A percentile compares a stretch with the other conserved stretches of the same genome.
Conservation (phyloP, 139 green algal genomes). For the Micromonas commoda region DNA sequence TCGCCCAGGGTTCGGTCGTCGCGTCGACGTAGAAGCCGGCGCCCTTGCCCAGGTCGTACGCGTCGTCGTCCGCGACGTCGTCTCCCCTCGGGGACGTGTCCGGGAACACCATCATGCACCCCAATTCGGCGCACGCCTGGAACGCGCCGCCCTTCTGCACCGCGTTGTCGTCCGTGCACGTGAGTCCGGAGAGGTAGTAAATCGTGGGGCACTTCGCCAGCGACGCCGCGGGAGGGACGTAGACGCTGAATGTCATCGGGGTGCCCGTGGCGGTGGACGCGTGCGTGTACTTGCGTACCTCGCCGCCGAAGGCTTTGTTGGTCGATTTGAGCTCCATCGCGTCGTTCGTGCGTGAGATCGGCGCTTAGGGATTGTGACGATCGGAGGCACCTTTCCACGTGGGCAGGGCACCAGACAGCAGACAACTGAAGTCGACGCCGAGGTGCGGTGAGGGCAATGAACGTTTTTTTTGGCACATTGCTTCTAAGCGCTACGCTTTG, state of each 20-base stretch:
- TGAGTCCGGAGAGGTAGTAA: slow-evolving; percentile 85
- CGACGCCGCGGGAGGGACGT: slow-evolving; percentile 40
- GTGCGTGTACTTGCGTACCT: slow-evolving; percentile 1
- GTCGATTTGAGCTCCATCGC: slow-evolving; percentile 1
- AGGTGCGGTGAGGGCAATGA: too few species aligned
- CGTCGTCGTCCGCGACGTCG: slow-evolving; percentile 64
- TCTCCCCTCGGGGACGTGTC: slow-evolving; percentile 89
- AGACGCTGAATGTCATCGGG: slow-evolving; percentile 45
- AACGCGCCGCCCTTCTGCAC: slow-evolving; percentile 61
- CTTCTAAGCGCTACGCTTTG: too few species aligned
- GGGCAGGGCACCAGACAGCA: too few species aligned
- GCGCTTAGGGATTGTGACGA: too few species aligned
- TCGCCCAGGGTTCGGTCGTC: slow-evolving; percentile 61
- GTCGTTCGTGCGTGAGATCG: too few species aligned
- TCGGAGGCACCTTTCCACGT: too few species aligned
- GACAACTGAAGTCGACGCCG: too few species aligned
- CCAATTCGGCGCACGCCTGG: slow-evolving; percentile 23
- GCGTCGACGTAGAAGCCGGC: slow-evolving; percentile 67
- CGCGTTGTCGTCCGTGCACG: slow-evolving; percentile 90
- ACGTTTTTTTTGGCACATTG: too few species aligned
- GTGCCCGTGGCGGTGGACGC: background rate
- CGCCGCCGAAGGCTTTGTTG: slow-evolving; percentile 1
- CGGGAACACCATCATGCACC: slow-evolving; percentile 49
- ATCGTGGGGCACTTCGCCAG: slow-evolving; percentile 55
- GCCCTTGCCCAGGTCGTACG: slow-evolving; percentile 48